phyloP scores from a whole-genome alignment of 1,284 basidiomycete genomes.

The Vanrija humicola region DNA sequence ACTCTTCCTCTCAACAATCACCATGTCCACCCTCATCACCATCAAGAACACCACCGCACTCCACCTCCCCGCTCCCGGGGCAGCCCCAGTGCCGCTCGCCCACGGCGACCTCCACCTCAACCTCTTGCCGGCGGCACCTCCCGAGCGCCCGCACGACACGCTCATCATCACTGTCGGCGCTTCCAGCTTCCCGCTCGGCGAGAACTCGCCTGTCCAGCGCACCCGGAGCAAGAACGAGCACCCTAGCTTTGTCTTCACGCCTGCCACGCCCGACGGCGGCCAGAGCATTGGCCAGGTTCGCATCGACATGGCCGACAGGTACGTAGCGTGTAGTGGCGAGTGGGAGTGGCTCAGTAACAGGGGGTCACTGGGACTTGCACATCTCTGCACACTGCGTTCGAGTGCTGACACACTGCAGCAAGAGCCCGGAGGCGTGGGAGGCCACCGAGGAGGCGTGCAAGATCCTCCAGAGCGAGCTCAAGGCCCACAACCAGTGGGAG shows the following conservation, averaged over 20 bases:
- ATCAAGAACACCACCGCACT: constrained; percentile 36
- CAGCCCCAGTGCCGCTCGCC: constrained; percentile 36
- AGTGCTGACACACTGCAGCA: constrained; percentile 18
- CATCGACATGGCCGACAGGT: constrained; percentile 40
- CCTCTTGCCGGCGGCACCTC: constrained; percentile 41
- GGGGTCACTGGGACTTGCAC: too few species aligned
- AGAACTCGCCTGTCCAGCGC: constrained; percentile 37
- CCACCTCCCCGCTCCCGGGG: constrained; percentile 39
- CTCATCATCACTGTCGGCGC: constrained; percentile 39
- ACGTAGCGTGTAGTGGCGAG: constrained; percentile 6
- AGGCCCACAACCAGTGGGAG: constrained; percentile 37
- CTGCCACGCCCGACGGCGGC: constrained; percentile 36
- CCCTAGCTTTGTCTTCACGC: constrained; percentile 41
- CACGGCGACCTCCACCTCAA: constrained; percentile 39
- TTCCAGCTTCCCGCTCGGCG: constrained; percentile 37
- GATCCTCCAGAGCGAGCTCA: constrained; percentile 35
- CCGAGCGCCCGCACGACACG: constrained; percentile 29
- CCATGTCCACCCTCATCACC: constrained; percentile 41
- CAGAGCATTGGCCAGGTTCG: constrained; percentile 41
- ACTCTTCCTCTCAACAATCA: constrained; percentile 3
- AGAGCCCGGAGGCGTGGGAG: constrained; percentile 41
- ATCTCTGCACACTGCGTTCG: not conserved
- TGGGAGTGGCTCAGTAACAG: too few species aligned
- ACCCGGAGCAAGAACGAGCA: constrained; percentile 40
- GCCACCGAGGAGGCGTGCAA: constrained; percentile 30